Evolutionary conservation across 345 rosid genomes (phyloP).

Genomic region (Eucalyptus pauciflora): DNA sequence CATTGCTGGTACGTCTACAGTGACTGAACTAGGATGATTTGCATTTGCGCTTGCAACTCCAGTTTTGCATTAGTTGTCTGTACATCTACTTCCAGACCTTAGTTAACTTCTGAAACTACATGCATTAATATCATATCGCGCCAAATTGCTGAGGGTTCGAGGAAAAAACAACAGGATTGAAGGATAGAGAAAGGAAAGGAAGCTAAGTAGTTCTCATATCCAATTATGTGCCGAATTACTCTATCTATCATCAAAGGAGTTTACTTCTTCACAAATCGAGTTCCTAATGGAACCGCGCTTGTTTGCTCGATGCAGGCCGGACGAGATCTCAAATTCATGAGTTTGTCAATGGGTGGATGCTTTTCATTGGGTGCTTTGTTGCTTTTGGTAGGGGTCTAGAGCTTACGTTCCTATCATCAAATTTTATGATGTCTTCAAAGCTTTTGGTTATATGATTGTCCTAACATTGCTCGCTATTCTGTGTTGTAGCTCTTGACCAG

Average conservation of each 20-base stretch:
- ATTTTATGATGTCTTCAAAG: background rate
- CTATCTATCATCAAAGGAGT: background rate
- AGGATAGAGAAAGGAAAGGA: background rate
- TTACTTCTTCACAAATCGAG: background rate
- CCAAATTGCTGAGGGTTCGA: background rate
- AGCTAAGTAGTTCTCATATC: background rate
- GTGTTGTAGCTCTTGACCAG: conserved; percentile 18
- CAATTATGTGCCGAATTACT: background rate
- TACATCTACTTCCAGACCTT: background rate
- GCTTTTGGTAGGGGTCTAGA: conserved; percentile 31
- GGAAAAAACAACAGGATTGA: background rate
- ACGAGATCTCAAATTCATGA: conserved; percentile 64
- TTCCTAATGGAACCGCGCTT: background rate
- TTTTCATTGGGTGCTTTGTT: conserved; percentile 35
- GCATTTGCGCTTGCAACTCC: background rate
- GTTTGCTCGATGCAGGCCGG: conserved; percentile 44
- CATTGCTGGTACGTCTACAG: conserved; percentile 48
- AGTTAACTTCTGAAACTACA: background rate
- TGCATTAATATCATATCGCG: background rate
- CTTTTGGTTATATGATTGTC: background rate
- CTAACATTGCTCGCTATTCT: background rate
- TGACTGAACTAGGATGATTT: background rate
- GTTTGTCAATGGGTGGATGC: conserved; percentile 69
- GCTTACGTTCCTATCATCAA: background rate
- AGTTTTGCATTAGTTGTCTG: background rate